These are phyloP conservation scores for Solanum aculeatissimum DNA, from an alignment of 305 asterid species.

Conservation along the genomic window DNA sequence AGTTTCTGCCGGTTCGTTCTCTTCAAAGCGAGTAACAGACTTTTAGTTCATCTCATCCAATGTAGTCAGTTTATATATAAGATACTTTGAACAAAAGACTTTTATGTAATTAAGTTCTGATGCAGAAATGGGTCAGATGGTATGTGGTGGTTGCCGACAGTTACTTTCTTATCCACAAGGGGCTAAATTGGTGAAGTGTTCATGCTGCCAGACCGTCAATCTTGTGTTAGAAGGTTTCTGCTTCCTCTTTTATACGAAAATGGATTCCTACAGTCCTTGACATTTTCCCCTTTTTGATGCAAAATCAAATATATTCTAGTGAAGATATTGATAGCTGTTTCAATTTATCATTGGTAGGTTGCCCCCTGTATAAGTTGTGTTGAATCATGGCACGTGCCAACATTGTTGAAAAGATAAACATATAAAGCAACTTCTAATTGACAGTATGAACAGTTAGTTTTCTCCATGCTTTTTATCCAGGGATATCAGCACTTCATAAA, in stretches of 20 bases:
- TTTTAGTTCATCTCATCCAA: not conserved
- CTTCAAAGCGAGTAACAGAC: not conserved
- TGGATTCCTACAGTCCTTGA: not conserved
- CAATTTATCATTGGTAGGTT: not conserved
- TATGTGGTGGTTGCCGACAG: conserved; percentile 83
- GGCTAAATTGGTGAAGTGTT: conserved; percentile 67
- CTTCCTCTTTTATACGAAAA: not conserved
- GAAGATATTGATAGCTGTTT: not conserved
- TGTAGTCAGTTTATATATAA: not conserved
- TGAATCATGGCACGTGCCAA: not conserved
- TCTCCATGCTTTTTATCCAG: not conserved
- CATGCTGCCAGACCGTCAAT: conserved; percentile 76
- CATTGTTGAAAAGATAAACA: not conserved
- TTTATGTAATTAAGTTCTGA: not conserved
- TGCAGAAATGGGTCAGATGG: conserved; percentile 77
- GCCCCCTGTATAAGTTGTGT: not conserved
- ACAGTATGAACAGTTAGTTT: not conserved
- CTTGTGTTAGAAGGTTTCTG: conserved; percentile 72
- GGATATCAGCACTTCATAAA: not conserved
- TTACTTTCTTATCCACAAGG: conserved; percentile 78
- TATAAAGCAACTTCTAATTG: not conserved
- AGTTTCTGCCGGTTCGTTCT: conserved; percentile 40
- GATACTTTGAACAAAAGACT: conserved; percentile 1
- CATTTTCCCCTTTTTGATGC: not conserved
- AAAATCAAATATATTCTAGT: not conserved